A percentile compares a stretch with the other conserved stretches of the same genome.
Evolutionary conservation across 1,284 basidiomycete genomes (phyloP).

Genomic region (Heterobasidion annosum): DNA sequence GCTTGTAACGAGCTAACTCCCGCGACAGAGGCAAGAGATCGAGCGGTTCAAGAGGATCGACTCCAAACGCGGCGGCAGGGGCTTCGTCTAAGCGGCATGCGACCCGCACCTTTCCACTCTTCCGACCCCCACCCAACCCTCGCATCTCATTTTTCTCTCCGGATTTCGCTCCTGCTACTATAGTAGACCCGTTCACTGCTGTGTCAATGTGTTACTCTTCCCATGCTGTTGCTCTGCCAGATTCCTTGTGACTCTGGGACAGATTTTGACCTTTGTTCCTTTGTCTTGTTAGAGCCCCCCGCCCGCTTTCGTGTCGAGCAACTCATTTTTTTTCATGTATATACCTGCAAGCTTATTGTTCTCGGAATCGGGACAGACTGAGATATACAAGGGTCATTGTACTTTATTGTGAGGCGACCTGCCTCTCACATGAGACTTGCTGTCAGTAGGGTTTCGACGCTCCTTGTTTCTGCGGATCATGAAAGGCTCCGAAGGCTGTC

Average conservation of each 20-base stretch:
- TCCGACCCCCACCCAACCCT: background rate
- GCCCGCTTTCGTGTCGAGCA: background rate
- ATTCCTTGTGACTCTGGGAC: too few relatives aligned
- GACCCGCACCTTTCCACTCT: background rate
- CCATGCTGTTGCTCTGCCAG: background rate
- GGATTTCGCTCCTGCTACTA: background rate
- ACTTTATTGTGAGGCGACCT: background rate
- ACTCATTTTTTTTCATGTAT: background rate
- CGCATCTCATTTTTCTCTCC: background rate
- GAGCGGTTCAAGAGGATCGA: conserved; percentile 83
- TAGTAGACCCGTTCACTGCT: background rate
- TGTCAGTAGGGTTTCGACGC: too few relatives aligned
- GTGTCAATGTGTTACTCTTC: background rate
- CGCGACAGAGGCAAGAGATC: conserved; percentile 57
- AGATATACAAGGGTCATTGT: background rate
- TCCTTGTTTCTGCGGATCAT: too few relatives aligned
- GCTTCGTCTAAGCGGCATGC: conserved; percentile 60
- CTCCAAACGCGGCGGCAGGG: conserved; percentile 72
- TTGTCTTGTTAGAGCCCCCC: too few relatives aligned
- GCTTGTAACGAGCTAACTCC: conserved; percentile 4
- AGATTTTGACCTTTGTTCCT: too few relatives aligned
- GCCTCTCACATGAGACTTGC: too few relatives aligned
- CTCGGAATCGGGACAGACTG: background rate
- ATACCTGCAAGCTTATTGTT: background rate
- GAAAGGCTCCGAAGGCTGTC: too few relatives aligned